Base-by-base conservation (phyloP, 495 filamentous ascomycete species). In the Xylaria venustula region DNA sequence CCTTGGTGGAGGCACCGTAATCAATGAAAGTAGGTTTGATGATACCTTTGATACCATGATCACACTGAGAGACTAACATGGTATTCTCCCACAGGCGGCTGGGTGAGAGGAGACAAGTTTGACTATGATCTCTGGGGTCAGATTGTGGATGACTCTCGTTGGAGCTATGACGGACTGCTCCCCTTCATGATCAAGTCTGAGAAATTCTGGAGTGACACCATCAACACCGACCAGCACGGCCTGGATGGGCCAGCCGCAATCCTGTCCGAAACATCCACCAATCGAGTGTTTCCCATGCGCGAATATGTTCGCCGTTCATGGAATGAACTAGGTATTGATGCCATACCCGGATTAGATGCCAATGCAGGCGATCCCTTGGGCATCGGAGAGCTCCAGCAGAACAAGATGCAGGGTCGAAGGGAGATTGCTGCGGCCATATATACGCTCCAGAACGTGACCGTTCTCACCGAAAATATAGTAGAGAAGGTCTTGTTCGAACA, bases 61-160 rank as follows among this genome's bases (percentile, higher is more conserved):
- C 5, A 34, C 5, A 34, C 30, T 11, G 11, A 34, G 30, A 34
- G 30, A 34, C 30, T 34, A 11, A 34, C 30, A 11, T 34, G 30
- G n/a, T 34, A 34, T 5, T 34, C 30, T 14, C n/a, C n/a, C n/a
- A n/a, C n/a, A 67, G 74, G 64, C 20, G 67, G 46, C 7, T 79
- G 74, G 76, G 65, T 69, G 14, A 66, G 76, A 3, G 77, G 75
- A 2, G 66, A 71, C 48, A 64, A 60, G 23, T 48, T 44, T 11
- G 76, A 81, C 54, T 78, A 73, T 40, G 73, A 78, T 32, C 63
- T 53, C 8, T 80, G 77, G 77, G 77, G 63, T 30, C 42, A 61
- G 23, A 19, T 62, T 2, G 71, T 76, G 6, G 61, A 64, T 7
- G 71, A 79, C 49, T n/a, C 40, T 0, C 63, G 71, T 2, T 81